A percentile compares a stretch with the other conserved stretches of the same genome.
Conservation (phyloP, 352 stramenopile genomes). For the Elongisporangium undulatum region DNA sequence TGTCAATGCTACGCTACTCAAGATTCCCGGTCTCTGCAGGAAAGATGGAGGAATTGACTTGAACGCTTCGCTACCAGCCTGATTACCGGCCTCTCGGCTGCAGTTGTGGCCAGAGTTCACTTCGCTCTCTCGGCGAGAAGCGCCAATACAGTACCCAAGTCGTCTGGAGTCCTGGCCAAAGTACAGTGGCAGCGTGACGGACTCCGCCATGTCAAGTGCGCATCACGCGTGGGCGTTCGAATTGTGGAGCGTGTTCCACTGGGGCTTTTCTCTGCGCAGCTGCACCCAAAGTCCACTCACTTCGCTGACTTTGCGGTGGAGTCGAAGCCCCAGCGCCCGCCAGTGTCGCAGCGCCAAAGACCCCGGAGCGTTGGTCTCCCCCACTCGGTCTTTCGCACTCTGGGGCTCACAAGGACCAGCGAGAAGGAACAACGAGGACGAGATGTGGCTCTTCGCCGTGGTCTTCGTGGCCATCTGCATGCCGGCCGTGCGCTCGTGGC, state of each 20-base stretch:
- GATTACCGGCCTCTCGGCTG: too few species aligned
- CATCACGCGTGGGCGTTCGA: not conserved
- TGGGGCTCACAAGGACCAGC: not conserved
- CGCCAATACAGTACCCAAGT: too few species aligned
- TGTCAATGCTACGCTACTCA: too few species aligned
- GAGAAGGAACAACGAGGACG: not conserved
- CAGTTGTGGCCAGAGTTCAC: too few species aligned
- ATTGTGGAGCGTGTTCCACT: not conserved
- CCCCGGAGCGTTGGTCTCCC: not conserved
- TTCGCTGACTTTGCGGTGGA: not conserved
- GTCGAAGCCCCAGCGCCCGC: not conserved
- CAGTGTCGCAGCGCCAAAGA: not conserved
- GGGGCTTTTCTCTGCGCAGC: not conserved
- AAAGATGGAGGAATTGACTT: too few species aligned
- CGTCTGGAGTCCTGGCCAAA: too few species aligned
- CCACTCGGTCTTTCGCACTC: not conserved
- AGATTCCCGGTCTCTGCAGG: too few species aligned
- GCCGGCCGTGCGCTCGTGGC: conserved; percentile 42
- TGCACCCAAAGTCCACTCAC: not conserved
- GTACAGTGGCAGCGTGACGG: too few species aligned
- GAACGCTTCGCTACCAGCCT: too few species aligned
- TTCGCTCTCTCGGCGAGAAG: too few species aligned
- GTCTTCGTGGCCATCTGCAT: conserved; percentile 53
- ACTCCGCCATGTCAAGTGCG: not conserved
- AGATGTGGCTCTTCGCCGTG: conserved; percentile 54